These are phyloP conservation scores for Wolfiporia cocos DNA, from an alignment of 1,284 basidiomycete genomes.

Conservation along the genomic window DNA sequence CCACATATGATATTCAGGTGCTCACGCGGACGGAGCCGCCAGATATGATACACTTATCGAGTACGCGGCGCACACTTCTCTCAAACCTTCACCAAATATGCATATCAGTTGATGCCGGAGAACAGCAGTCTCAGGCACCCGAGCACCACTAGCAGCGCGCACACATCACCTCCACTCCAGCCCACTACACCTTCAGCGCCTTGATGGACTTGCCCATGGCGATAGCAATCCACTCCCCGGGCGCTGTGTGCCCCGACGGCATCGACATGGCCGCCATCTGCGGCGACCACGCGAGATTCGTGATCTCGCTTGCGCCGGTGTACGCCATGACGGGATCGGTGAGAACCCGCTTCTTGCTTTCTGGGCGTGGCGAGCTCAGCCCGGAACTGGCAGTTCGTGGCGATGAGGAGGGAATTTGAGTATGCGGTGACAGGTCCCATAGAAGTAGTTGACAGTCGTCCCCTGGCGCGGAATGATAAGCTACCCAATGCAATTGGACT, in stretches of 20 bases:
- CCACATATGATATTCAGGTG: too few species aligned
- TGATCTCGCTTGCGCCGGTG: conserved; percentile 74
- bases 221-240: conserved; percentile 89
- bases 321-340: conserved; percentile 81
- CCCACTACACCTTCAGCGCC: conserved; percentile 73
- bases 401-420: conserved; percentile 47
- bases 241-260: conserved; percentile 64
- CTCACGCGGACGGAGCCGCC: too few species aligned
- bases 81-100: too few species aligned
- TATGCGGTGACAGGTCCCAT: conserved; percentile 77
- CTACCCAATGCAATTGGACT: not conserved
- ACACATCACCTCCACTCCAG: too few species aligned
- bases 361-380: conserved; percentile 68
- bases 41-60: too few species aligned
- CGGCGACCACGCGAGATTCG: conserved; percentile 85
- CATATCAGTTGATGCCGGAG: too few species aligned
- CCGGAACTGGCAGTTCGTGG: conserved; percentile 58
- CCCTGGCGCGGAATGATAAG: conserved; percentile 43
- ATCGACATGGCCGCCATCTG: conserved; percentile 68
- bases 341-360: conserved; percentile 68
- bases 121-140: too few species aligned
- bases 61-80: too few species aligned
- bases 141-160: too few species aligned
- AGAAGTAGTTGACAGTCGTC: conserved; percentile 89
- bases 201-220: conserved; percentile 81